Base-by-base conservation (phyloP, 306 rosid genomes). In the Castanospermum australe region DNA sequence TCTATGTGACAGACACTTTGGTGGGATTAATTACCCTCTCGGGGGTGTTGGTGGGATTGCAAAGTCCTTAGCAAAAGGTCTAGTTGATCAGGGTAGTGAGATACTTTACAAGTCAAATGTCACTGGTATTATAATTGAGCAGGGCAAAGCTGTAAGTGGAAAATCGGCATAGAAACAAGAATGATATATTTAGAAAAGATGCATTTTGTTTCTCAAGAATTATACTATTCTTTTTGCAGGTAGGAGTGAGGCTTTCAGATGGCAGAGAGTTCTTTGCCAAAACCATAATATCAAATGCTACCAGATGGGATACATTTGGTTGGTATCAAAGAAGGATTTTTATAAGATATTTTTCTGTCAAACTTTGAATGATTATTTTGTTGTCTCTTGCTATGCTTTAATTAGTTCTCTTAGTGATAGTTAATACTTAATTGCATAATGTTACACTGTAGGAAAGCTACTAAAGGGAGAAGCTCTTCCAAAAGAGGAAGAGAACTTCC, bases 251-350 rank as follows among this genome's bases (percentile, higher is more conserved):
- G 91, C 89, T 95, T 75, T 87, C 98, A 30, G 89, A 93, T 85
- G 89, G 93, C 52, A 85, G 95, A 86, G 86, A 89, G 78, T 93
- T 83, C 84, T 95, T 87, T 61, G 97, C 96, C 75, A 90, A 90
- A 87, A 95, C 98, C 70, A 71, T 92, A 60, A 87, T 95, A 82
- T 95, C 99, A 80, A 95, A 95, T 87, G 99, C 99, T 82, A 95
- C 98, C 30, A 88, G 99, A 95, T 95, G 99, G 99, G 97, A 95
- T 85, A 92, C 99, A 75, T 95, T 95, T 61, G 99, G 99, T 92
- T 74, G 65, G 97, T 89, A 77, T 83, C 67, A 18, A 35, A 76
- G 51, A 48, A 39, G 22, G 62, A 39, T 14, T 35, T 57, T 59
- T 71, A 5, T 10, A 1, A 24, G 39, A 75, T 4, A 18, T 18